Base-by-base conservation (phyloP, 768 basidiomycete genomes). In the Russula compacta region DNA sequence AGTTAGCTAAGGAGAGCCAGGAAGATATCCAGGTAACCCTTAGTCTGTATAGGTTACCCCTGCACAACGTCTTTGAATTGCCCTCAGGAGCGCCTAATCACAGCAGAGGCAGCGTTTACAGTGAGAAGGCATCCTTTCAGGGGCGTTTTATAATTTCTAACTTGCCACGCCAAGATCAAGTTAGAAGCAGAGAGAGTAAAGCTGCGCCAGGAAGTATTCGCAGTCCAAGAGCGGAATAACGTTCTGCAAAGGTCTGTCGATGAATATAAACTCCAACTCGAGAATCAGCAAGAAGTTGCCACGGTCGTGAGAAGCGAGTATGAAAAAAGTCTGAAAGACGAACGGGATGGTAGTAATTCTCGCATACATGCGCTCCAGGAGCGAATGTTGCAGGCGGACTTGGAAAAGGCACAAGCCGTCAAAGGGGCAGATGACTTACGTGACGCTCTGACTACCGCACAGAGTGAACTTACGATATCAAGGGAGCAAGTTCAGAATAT, bases 1-100 rank as follows among this genome's bases (percentile, higher is more conserved):
- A 77, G 29, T 69, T 84, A 24, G 77, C 80, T 7, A 83, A 81
- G 65, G 83, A 86, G 61, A 73, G 79, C 6, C 69, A 77, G 19
- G 81, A 76, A 2, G 81, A 85, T 66, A 63, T 81, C 12, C 83
- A 81, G 70, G 80, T 78, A 67, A 33, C 49, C n/a, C 51, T 52
- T 3, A 15, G 9, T 40, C 17, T 47, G 17, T 33, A 32, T 49
- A 58, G 61, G 21, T 42, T 58, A 6, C 39, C 53, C 2, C 4
- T 29, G 33, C 19, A 15, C 52, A 14, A 56, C 44, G 56, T 48
- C 33, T 53, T 51, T 47, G 24, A 29, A 55, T 38, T 9, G 7
- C 29, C 38, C 29, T 5, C 42, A 79, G 78, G 77, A 80, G 58
- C 74, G 75, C 44, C 64, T 78, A 46, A 60, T 73, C 9, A 60